A percentile compares a stretch with the other conserved stretches of the same genome.
Conservation (phyloP, 78 protist species). For the Bodo saltans region DNA sequence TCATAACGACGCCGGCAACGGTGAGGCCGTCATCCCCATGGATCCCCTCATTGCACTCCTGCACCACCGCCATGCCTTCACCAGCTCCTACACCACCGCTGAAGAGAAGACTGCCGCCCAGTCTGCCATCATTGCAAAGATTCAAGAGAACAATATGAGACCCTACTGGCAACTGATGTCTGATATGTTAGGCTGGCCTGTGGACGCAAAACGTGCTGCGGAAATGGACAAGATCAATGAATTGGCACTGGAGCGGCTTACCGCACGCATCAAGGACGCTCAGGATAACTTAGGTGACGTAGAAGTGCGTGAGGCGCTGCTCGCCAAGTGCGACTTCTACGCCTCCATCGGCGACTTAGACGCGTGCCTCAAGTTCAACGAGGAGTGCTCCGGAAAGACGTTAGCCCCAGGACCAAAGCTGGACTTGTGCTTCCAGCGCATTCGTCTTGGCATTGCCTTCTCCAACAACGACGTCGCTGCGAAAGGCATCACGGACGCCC, state of each 20-base stretch:
- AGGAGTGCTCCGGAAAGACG: conserved; percentile 73
- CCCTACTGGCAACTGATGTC: conserved; percentile 10
- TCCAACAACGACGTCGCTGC: conserved; percentile 59
- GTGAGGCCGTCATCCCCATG: background rate
- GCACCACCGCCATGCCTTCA: background rate
- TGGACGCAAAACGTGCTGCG: background rate
- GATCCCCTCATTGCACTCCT: conserved; percentile 18
- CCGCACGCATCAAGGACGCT: conserved; percentile 70
- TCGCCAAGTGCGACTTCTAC: conserved; percentile 61
- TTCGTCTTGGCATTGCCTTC: conserved; percentile 83
- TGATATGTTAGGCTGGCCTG: conserved; percentile 1
- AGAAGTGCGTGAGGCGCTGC: conserved; percentile 84
- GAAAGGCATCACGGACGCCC: conserved; percentile 66
- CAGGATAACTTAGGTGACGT: conserved; percentile 87
- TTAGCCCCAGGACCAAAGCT: conserved; percentile 82
- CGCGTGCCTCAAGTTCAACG: conserved; percentile 46
- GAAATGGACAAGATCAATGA: conserved; percentile 23
- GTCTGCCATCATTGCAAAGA: background rate
- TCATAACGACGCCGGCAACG: background rate
- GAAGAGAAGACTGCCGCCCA: background rate
- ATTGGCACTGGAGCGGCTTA: conserved; percentile 33
- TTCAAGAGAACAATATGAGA: conserved; percentile 4
- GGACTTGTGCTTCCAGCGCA: conserved; percentile 68
- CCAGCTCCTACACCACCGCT: background rate
- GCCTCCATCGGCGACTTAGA: conserved; percentile 84